phyloP scores from a whole-genome alignment of 352 stramenopile species.

The Phytophthora tubulina region DNA sequence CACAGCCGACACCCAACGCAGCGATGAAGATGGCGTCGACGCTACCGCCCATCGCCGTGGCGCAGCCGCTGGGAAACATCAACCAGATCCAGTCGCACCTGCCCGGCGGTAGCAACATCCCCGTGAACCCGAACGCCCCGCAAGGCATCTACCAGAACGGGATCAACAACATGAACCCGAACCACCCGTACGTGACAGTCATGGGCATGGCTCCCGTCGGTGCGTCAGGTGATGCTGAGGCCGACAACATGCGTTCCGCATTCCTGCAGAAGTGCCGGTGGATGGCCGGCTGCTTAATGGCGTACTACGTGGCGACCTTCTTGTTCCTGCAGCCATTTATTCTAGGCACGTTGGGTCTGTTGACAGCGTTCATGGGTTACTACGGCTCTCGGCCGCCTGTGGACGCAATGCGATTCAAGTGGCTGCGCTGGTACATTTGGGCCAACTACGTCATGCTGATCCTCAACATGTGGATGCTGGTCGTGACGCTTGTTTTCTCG shows the following conservation, averaged over 20 bases:
- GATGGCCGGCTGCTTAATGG: constrained; percentile 68
- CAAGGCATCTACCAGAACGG: constrained; percentile 28
- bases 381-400: constrained; percentile 68
- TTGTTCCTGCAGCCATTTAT: constrained; percentile 83
- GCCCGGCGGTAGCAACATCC: constrained; percentile 51
- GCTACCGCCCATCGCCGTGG: constrained; percentile 56
- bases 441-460: constrained; percentile 77
- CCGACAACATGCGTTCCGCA: constrained; percentile 59
- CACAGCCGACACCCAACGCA: constrained; percentile 48
- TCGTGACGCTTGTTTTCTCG: constrained; percentile 58
- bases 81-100: constrained; percentile 48
- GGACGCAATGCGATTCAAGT: constrained; percentile 69
- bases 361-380: constrained; percentile 76
- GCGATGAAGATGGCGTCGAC: constrained; percentile 38
- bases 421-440: constrained; percentile 74
- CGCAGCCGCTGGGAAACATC: constrained; percentile 50
- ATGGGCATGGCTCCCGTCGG: constrained; percentile 41
- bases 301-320: constrained; percentile 75
- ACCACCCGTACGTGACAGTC: constrained; percentile 48
- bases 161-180: constrained; percentile 21
- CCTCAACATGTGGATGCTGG: constrained; percentile 73
- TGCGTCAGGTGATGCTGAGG: constrained; percentile 32
- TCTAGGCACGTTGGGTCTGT: constrained; percentile 60
- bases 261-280: constrained; percentile 72
- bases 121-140: constrained; percentile 39